Evolutionary conservation across 1,284 basidiomycete species (phyloP).

Genomic region (Fistulinella cinereoalba): DNA sequence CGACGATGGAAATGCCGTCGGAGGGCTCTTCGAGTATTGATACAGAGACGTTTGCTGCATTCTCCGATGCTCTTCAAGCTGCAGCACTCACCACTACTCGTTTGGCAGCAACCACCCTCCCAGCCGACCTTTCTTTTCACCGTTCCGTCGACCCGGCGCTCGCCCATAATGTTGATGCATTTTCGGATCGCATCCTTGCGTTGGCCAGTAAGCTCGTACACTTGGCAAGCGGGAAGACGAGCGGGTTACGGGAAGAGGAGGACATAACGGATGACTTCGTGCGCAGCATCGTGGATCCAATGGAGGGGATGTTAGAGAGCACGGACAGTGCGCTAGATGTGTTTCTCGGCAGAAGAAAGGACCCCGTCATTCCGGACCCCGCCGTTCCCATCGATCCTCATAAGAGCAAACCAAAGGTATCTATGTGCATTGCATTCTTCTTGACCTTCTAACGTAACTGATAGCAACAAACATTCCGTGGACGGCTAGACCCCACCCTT

Average conservation of each 20-base stretch:
- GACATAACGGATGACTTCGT: slow-evolving; percentile 83
- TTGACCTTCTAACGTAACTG: slow-evolving; percentile 6
- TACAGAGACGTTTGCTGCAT: slow-evolving; percentile 36
- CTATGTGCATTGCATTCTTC: background rate
- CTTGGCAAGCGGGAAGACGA: slow-evolving; percentile 42
- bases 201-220: slow-evolving; percentile 64
- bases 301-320: slow-evolving; percentile 84
- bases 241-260: slow-evolving; percentile 64
- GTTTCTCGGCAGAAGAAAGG: slow-evolving; percentile 67
- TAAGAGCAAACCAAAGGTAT: slow-evolving; percentile 22
- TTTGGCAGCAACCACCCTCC: slow-evolving; percentile 51
- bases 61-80: slow-evolving; percentile 53
- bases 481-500: slow-evolving; percentile 56
- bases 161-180: slow-evolving; percentile 61
- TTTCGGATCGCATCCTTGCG: slow-evolving; percentile 57
- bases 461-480: slow-evolving; percentile 35
- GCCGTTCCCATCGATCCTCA: slow-evolving; percentile 19
- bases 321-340: slow-evolving; percentile 85
- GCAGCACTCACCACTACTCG: slow-evolving; percentile 61
- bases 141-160: slow-evolving; percentile 76
- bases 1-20: slow-evolving; percentile 16
- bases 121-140: slow-evolving; percentile 77
- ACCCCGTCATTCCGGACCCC: slow-evolving; percentile 59
- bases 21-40: slow-evolving; percentile 9
- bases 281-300: slow-evolving; percentile 71